Base-by-base conservation (phyloP, 352 stramenopile species). In the Phytopythium cucurbitacearum region DNA sequence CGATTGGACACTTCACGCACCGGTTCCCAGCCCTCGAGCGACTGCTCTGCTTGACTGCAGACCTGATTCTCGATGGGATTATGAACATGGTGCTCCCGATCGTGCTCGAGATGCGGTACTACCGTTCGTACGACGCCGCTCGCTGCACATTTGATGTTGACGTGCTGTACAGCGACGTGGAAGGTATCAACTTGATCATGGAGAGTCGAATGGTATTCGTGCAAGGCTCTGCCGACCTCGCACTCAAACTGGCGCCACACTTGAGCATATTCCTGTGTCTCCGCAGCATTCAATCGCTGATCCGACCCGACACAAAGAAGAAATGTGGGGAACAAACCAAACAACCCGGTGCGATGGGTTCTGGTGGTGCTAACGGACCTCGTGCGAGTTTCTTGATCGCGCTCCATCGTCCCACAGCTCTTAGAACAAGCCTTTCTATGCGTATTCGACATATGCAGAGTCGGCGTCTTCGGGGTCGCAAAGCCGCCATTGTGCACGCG, bases 151-250 rank as follows among this genome's bases (percentile, higher is more conserved):
- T 62, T 15, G 13, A 44, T 2, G 7, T 38, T 6, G 41, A 28
- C 5, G n/a, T 56, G 6, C 39, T 70, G 12, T 70, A 70, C 46
- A 57, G 51, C 50, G 53, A 60, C 39, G 36, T 36, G 11, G 60
- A 59, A 35, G 62, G 59, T 35, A 48, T 64, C 59, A 62, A 65
- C 41, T 34, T 70, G 16, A 40, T 70, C 10, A 59, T 60, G 54
- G 63, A 66, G 39, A 59, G 40, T 28, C 60, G 53, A 6, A 58
- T 69, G 38, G 40, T 72, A n/a, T 62, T 69, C 32, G 56, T 54
- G 5, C 32, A 38, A n/a, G 46, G 32, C 0, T 48, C 15, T 10
- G 5, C 53, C 21, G 60, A 69, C 47, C 39, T 69, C 15, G 34
- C 51, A 12, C 40, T 66, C 39, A 72, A 59, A n/a, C 12, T 56